These are phyloP conservation scores for Aspergillus intermedius DNA, from an alignment of 2,329 filamentous ascomycete species.

Conservation along the genomic window DNA sequence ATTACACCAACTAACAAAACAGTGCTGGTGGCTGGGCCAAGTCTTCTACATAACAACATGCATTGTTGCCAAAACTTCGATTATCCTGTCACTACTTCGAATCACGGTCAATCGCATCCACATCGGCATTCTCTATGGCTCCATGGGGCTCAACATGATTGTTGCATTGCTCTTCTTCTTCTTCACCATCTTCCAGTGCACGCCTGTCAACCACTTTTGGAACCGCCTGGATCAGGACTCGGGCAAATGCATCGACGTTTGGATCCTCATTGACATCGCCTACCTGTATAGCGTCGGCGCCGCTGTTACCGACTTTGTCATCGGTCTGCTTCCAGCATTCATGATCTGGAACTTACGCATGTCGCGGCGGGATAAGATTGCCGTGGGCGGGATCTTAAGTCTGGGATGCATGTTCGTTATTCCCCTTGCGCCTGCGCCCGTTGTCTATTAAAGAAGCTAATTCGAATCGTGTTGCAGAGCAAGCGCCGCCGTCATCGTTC, in stretches of 20 bases:
- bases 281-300: slow-evolving; percentile 46
- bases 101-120: slow-evolving; percentile 42
- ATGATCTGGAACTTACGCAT: slow-evolving; percentile 52
- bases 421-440: slow-evolving; percentile 4
- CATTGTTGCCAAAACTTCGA: slow-evolving; percentile 43
- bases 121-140: slow-evolving; percentile 39
- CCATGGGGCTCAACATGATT: slow-evolving; percentile 37
- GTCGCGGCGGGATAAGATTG: slow-evolving; percentile 44
- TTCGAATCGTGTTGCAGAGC: slow-evolving; percentile 11
- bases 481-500: slow-evolving; percentile 18
- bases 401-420: slow-evolving; percentile 46
- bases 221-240: slow-evolving; percentile 17
- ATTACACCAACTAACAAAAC: background rate
- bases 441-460: slow-evolving; percentile 16
- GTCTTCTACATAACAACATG: slow-evolving; percentile 45
- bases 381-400: slow-evolving; percentile 46
- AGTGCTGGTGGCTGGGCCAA: slow-evolving; percentile 47
- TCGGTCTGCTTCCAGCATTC: slow-evolving; percentile 48
- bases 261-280: slow-evolving; percentile 46
- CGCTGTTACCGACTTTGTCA: slow-evolving; percentile 44
- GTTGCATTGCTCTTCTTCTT: slow-evolving; percentile 45
- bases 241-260: slow-evolving; percentile 36
- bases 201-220: slow-evolving; percentile 47
- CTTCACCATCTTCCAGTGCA: slow-evolving; percentile 47
- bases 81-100: slow-evolving; percentile 47